Base-by-base conservation (phyloP, 495 filamentous ascomycete species). In the Xylaria cubensis region DNA sequence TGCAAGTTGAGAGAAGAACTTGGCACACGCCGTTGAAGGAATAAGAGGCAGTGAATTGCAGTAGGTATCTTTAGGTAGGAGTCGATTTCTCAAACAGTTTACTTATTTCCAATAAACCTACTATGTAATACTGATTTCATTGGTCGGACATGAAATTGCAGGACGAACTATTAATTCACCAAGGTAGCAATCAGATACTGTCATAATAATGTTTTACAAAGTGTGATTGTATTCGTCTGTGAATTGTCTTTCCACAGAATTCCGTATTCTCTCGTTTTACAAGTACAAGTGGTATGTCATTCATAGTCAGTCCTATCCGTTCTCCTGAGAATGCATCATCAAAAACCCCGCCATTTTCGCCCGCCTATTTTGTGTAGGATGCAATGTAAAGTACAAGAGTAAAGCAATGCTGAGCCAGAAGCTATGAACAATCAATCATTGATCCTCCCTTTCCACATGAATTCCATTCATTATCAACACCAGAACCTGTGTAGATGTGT, bases 391-490 rank as follows among this genome's bases (percentile, higher is more conserved):
- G 53, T 56, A 56, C 53, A 56, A 56, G 53, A 13, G 26, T 26
- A 56, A 17, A 32, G 53, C 53, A 32, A 56, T 29, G 53, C 53
- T 17, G 29, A 32, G 53, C 53, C 53, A 8, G 17, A 12, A 32
- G 32, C 4, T 56, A 13, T 17, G 5, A 29, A 32, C 50, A 56
- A 55, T 55, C 51, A 24, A 55, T 12, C 51, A 24, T 55, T 55
- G 24, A 15, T 26, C 24, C 19, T 10, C 48, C 15, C 51, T 56
- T 56, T 56, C 26, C 53, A 32, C 53, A 32, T 56, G 53, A 56
- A 56, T 32, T 29, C 53, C 53, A 32, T 56, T 56, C 53, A 32
- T 56, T 32, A 56, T 56, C 21, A 64, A 64, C 61, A 46, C 39
- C 39, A 17, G 21, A 10, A 17, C 10, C 26, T 17, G 34, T 39